Base-by-base conservation (phyloP, 1,284 basidiomycete species). In the Athelia sp. region DNA sequence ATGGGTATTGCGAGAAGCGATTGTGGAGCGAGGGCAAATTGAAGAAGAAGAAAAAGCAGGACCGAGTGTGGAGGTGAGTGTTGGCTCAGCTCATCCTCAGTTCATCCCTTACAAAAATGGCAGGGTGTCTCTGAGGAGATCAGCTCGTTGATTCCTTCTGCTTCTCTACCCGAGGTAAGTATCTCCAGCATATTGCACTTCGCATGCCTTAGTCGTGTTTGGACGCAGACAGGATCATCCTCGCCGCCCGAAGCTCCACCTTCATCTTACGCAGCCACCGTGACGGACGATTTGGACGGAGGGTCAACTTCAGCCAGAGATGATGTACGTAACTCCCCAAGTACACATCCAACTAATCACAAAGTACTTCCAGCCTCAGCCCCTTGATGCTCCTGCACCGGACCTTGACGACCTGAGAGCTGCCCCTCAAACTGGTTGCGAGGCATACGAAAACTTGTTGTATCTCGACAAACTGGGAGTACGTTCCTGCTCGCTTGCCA, bases 1-100 rank as follows among this genome's bases (percentile, higher is more conserved):
- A 45, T 87, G 84, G 85, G 77, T 78, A 53, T 61, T 83, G 50
- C 62, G 78, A 61, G 62, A 68, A 49, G 57, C 67, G 48, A 52
- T 34, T n/a, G n/a, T n/a, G n/a, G n/a, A n/a, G 24, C 50, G 54
- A 31, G 53, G 46, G 46, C 49, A 54, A 18, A 4, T 34, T 14
- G 22, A 51, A 17, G 61, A 54, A 46, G 8, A 31, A 19, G 50
- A 44, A 23, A 31, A 51, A 19, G 42, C 52, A 46, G 52, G 46
- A 34, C 52, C 51, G 43, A 57, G 54, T 52, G 59, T 29, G 26
- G 26, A 29, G 26, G 26, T 29, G 26, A 29, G 26, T 29, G 26
- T 13, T 29, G 26, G 13, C 13, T 4, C 4, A 29, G 4, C 26
- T 29, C 13, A 29, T 29, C 13, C 13, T 29, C 6, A 29, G 6